Base-by-base conservation (phyloP, 2,329 filamentous ascomycete species). In the Zymoseptoria brevis region DNA sequence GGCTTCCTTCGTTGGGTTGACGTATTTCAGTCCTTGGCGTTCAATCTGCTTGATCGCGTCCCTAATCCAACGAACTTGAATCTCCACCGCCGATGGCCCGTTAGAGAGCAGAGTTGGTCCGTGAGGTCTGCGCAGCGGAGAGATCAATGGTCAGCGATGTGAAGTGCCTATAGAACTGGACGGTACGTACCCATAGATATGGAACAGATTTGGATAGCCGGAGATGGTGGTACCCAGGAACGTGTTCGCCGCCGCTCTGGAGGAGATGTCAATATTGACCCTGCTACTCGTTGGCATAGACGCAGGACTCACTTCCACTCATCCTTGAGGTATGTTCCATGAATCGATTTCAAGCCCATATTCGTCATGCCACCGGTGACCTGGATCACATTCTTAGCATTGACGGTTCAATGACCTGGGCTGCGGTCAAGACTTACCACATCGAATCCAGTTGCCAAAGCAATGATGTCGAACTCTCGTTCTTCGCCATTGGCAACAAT, bases 401-500 rank as follows among this genome's bases (percentile, higher is more conserved):
- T 6, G 19, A 9, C 19, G 5, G 19, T 5, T 21, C 9, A 22
- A 11, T 51, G 2, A 7, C 6, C 2, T 8, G 70, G 69, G 1
- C 72, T 72, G 3, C 70, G 69, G 11, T 55, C 55, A 3, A 55
- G 57, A 45, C 69, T 69, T 3, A 60, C 62, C 60, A 75, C 71
- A 58, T 79, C 76, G 63, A 78, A 79, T 13, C 77, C 77, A 13
- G 77, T 79, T 3, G 77, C 77, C 4, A 79, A 69, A 1, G 74
- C 75, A 56, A 79, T 78, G 56, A 79, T 71, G 59, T 79, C 77
- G 56, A 78, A 77, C 54, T 79, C 75, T 41, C 73, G 71, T 49
- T 73, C 66, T 58, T 72, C 71, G 24, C 76, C 75, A 50, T 77
- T 63, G 2, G 75, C 75, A 21, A 74, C 69, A 55, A 79, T 75